Percentiles rank a stretch among this genome's conserved stretches.
These are phyloP conservation scores for Tanacetum coccineum DNA, from an alignment of 129 eudicot species.

Conservation along the genomic window DNA sequence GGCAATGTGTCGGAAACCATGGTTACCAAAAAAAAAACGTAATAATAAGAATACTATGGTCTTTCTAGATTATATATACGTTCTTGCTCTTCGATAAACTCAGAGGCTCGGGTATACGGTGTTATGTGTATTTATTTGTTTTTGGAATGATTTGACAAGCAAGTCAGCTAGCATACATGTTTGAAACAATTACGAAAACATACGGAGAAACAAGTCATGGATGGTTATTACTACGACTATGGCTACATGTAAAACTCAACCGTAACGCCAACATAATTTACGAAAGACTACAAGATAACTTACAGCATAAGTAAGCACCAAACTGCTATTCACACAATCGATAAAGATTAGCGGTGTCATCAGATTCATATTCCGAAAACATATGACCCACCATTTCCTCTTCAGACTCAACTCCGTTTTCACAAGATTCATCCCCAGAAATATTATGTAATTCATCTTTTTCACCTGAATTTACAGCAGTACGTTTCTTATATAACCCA, in stretches of 20 bases:
- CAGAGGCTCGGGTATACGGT: too few relatives aligned
- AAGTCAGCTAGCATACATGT: too few relatives aligned
- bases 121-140: too few relatives aligned
- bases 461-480: slow-evolving; percentile 10
- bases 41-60: too few relatives aligned
- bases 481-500: slow-evolving; percentile 55
- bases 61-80: too few relatives aligned
- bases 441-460: slow-evolving; percentile 15
- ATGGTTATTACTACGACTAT: background rate
- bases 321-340: slow-evolving; percentile 21
- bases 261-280: background rate
- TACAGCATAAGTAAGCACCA: background rate
- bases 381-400: slow-evolving; percentile 38
- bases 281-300: background rate
- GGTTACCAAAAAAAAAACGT: too few relatives aligned
- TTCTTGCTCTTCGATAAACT: too few relatives aligned
- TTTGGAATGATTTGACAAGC: too few relatives aligned
- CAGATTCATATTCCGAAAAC: slow-evolving; percentile 51
- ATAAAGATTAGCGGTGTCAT: slow-evolving; percentile 32
- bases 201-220: background rate
- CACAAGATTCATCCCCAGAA: slow-evolving; percentile 10
- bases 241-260: background rate
- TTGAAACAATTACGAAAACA: background rate
- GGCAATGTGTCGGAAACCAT: too few relatives aligned
- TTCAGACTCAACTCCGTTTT: slow-evolving; percentile 29